Conservation (phyloP, 2,329 filamentous ascomycete genomes). For the Sarocladiaceae sp. region DNA sequence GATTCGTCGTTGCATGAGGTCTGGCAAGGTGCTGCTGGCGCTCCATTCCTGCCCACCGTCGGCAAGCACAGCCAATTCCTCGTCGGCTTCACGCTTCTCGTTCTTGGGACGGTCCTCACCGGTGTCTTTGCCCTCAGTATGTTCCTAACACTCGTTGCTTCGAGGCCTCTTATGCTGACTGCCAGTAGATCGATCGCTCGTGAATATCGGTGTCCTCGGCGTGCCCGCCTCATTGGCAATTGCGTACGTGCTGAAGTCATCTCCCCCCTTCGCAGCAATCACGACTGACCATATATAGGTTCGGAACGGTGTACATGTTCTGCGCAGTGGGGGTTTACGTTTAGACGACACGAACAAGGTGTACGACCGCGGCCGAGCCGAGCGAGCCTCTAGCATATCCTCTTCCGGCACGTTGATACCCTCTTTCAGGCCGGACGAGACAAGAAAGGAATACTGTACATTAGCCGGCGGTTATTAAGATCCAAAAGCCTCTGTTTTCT, state of each 20-base stretch:
- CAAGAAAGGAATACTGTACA: constrained; percentile 23
- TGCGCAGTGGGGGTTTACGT: constrained; percentile 98
- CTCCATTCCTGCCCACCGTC: constrained; percentile 74
- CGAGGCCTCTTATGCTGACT: constrained; percentile 13
- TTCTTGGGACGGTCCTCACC: constrained; percentile 65
- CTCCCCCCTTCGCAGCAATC: constrained; percentile 3
- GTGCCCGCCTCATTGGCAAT: constrained; percentile 82
- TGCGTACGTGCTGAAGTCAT: constrained; percentile 57
- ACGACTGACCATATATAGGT: constrained; percentile 43
- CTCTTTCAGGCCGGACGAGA: constrained; percentile 3
- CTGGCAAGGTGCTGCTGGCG: constrained; percentile 88
- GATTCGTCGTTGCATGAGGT: constrained; percentile 79
- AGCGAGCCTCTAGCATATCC: too few species aligned
- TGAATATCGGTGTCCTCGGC: constrained; percentile 71
- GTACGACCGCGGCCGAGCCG: neutral
- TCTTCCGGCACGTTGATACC: constrained; percentile 3
- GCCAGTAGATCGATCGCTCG: constrained; percentile 68
- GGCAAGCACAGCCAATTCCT: constrained; percentile 79
- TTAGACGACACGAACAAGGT: constrained; percentile 46
- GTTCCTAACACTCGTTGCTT: constrained; percentile 18
- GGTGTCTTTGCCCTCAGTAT: constrained; percentile 83
- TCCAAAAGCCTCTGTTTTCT: constrained; percentile 22
- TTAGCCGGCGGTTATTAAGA: constrained; percentile 27
- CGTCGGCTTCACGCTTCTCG: constrained; percentile 69
- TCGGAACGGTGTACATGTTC: constrained; percentile 97